Base-by-base conservation (phyloP, 1,284 basidiomycete species). In the Leccinum pachyderme region DNA sequence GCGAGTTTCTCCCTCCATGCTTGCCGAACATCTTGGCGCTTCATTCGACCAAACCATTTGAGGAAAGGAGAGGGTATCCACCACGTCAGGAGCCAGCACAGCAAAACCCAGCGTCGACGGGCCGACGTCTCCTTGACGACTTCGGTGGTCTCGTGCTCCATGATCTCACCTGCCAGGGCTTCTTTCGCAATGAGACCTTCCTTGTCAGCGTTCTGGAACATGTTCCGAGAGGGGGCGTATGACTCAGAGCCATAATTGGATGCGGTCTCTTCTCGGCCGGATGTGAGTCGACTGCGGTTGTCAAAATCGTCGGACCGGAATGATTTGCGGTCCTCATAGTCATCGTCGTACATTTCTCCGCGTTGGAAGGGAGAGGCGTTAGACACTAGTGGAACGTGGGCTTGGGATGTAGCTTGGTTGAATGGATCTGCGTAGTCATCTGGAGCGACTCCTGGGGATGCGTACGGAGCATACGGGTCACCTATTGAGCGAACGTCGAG, bases 1-100 rank as follows among this genome's bases (percentile, higher is more conserved):
- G 95, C 92, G 1, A 99, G 80, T 76, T 98, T 99, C 75, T 99
- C 96, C 62, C 95, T 79, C 96, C 95, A 98, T 1, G 96, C 96
- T 74, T 98, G 95, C 44, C 91, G 87, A 41, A 99, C 82, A 66
- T 99, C 97, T 58, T 89, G 74, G 11, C 95, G 87, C 76, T 98
- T 98, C 91, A 99, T 95, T 24, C 92, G 18, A 39, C 92, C 92
- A 53, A 93, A 66, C 70, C 82, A 86, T 15, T 74, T 77, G 46
- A 99, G 77, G 51, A 88, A 72, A 12, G 82, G 81, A 24, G 81
- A 41, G 0, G 95, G 96, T 7, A 94, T 73, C 89, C 91, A 98
- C 77, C 83, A 98, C 0, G 95, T 99, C 51, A 98, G 77, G n/a
- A 91, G 70, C 87, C 92, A 93, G 59, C 89, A 93, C 5, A 97